Evolutionary conservation across 1,284 basidiomycete species (phyloP).

Genomic region (Cryptococcus sp.): DNA sequence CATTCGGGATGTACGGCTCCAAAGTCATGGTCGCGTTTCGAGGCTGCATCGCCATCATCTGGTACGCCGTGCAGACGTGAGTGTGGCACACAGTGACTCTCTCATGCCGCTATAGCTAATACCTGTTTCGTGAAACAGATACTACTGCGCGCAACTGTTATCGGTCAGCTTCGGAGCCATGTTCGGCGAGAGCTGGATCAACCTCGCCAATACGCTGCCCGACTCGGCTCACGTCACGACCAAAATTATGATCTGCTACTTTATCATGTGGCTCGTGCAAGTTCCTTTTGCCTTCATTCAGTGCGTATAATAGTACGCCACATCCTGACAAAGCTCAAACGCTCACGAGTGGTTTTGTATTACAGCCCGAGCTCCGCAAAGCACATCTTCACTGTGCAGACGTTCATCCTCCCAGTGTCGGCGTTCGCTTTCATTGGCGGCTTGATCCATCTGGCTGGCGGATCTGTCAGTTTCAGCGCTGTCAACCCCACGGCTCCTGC

Average conservation of each 20-base stretch:
- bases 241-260: conserved; percentile 39
- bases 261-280: conserved; percentile 42
- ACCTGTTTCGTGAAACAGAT: neutral
- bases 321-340: too few relatives aligned
- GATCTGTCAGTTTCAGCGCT: conserved; percentile 32
- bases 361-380: conserved; percentile 4
- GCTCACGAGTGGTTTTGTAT: too few relatives aligned
- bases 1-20: conserved; percentile 47
- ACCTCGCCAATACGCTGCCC: conserved; percentile 41
- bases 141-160: conserved; percentile 32
- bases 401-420: conserved; percentile 42
- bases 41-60: conserved; percentile 39
- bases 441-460: conserved; percentile 36
- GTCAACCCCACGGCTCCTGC: conserved; percentile 28
- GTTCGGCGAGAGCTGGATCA: conserved; percentile 28
- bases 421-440: conserved; percentile 44
- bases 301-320: neutral
- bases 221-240: conserved; percentile 31
- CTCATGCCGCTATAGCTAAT: too few relatives aligned
- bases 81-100: too few relatives aligned
- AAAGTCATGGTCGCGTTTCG: conserved; percentile 48
- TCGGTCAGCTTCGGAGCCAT: conserved; percentile 35
- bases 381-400: conserved; percentile 31
- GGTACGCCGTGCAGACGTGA: conserved; percentile 45
- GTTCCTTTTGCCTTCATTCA: conserved; percentile 37